Evolutionary conservation across 345 rosid genomes (phyloP).

Genomic region (Microthlaspi erraticum): DNA sequence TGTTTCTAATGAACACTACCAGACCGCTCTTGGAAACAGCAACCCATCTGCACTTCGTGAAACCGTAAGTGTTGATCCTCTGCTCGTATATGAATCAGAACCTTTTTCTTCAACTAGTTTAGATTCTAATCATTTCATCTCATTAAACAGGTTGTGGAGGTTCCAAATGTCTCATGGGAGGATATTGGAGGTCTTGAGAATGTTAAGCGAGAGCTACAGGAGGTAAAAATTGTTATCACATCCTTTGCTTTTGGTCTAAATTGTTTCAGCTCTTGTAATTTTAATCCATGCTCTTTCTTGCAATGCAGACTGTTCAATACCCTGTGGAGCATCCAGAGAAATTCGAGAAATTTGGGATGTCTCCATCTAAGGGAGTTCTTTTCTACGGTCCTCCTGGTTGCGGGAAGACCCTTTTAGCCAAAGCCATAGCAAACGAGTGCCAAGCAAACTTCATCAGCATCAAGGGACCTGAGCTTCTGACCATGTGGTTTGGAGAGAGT

Average conservation of each 20-base stretch:
- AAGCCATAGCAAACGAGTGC: constrained; percentile 97
- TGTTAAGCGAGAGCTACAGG: constrained; percentile 94
- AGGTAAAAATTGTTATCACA: constrained; percentile 52
- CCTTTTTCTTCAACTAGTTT: not conserved
- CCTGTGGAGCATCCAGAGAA: constrained; percentile 99
- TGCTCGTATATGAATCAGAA: not conserved
- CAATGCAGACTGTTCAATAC: constrained; percentile 88
- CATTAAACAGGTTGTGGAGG: constrained; percentile 83
- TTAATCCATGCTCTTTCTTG: constrained; percentile 5
- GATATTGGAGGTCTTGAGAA: constrained; percentile 97
- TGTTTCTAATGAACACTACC: constrained; percentile 90
- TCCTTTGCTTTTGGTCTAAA: not conserved
- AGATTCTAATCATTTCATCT: not conserved
- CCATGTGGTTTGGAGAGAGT: constrained; percentile 99
- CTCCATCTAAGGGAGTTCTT: constrained; percentile 95
- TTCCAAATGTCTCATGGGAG: constrained; percentile 87
- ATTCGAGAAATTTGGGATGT: constrained; percentile 96
- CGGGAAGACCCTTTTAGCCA: constrained; percentile 96
- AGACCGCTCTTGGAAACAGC: constrained; percentile 87
- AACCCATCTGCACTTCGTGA: constrained; percentile 87
- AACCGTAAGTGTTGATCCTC: constrained; percentile 57
- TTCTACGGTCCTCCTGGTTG: constrained; percentile 99
- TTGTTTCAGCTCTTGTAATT: not conserved
- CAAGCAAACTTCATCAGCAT: constrained; percentile 96
- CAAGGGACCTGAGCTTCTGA: constrained; percentile 95